phyloP scores from a whole-genome alignment of 139 green algal species.

The Micractinium conductrix region DNA sequence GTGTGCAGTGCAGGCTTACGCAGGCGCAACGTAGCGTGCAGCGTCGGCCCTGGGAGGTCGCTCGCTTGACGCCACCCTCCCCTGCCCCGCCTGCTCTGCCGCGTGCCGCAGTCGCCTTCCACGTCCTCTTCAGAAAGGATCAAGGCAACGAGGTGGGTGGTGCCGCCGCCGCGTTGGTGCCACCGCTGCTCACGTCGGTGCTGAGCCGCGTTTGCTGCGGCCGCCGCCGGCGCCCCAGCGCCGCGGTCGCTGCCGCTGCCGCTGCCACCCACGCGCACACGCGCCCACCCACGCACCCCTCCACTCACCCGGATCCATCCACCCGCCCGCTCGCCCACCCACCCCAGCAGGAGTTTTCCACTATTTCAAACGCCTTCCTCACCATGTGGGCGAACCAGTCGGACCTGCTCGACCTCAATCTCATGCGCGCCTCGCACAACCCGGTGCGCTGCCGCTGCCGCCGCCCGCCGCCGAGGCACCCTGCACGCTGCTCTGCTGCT shows the following conservation, averaged over 20 bases:
- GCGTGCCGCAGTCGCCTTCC: slow-evolving; percentile 54
- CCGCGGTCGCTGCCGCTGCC: background rate
- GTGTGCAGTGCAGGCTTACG: no score
- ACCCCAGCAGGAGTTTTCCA: slow-evolving; percentile 12
- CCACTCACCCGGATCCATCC: no score
- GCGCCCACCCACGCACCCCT: no score
- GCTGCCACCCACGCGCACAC: no score
- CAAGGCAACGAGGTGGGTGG: slow-evolving; percentile 30
- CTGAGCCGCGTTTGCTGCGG: background rate
- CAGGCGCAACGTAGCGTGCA: no score
- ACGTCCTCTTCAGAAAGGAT: slow-evolving; percentile 61
- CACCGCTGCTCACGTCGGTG: background rate
- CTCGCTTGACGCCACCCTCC: no score
- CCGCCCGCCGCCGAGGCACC: background rate
- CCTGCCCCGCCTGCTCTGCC: no score
- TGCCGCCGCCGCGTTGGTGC: background rate
- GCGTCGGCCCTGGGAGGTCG: background rate
- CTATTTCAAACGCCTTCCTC: slow-evolving; percentile 16
- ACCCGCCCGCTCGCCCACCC: background rate
- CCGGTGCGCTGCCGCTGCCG: background rate
- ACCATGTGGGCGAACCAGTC: slow-evolving; percentile 34
- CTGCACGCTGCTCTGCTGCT: no score
- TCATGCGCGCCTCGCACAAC: slow-evolving; percentile 24
- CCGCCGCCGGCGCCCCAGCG: no score
- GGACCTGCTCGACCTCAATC: slow-evolving; percentile 23